Base-by-base conservation (phyloP, 1,139 yeast species). In the Sugiyamaella novakii region DNA sequence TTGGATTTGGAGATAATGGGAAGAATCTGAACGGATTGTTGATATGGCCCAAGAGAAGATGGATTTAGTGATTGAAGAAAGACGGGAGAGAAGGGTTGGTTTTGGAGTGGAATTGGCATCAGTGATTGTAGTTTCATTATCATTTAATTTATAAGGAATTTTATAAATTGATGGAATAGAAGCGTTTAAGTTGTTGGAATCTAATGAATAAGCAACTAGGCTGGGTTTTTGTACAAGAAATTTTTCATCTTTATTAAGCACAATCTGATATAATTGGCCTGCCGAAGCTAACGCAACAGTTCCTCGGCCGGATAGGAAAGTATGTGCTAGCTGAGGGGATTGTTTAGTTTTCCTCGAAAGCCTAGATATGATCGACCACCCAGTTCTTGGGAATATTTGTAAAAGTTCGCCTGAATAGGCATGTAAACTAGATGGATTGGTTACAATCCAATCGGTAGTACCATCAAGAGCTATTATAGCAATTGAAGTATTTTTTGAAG, bases 401-500 rank as follows among this genome's bases (percentile, higher is more conserved):
- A 65, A 55, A 33, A 64, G 59, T 22, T 57, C 56, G 19, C 70
- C 69, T 15, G 62, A 53, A 47, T 56, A 64, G 10, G 70, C 61
- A 29, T 59, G 62, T 29, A 67, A 41, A 2, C 58, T 46, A 3
- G 57, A 52, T 5, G 60, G 56, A 14, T 54, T 36, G 14, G 55
- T 49, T 5, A 64, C 58, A 12, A 62, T 54, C 71, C 71, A 67
- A 49, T 71, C 75, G 25, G 60, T 52, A 7, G 72, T 56, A 21
- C 75, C 75, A 51, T 71, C 71, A 17, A 72, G 63, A 34, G 68
- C 58, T 17, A 71, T 46, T 6, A 69, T 67, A 2, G 71, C 62
- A 29, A 68, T 57, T 10, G 57, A 54, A n/a, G 48, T 17, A 28
- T 43, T 46, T 17, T 38, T 25, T 6, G 47, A 34, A 8, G 50